Evolutionary conservation across 768 basidiomycete genomes (phyloP), one percentile per base, ranked within the genome.

Genomic region (Podaxis sp.): DNA sequence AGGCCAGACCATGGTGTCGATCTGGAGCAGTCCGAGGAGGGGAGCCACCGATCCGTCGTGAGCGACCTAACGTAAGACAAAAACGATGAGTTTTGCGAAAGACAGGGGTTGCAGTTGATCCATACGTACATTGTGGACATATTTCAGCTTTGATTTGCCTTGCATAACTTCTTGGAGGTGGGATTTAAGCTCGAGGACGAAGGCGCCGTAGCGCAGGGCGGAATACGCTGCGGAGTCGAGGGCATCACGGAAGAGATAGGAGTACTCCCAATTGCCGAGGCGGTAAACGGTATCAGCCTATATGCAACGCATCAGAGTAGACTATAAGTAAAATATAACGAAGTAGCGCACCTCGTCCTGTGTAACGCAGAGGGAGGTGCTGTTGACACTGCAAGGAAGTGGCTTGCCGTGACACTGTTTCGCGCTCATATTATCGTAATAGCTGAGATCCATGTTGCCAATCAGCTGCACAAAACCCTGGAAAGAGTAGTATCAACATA

Each of bases 181-280:
- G 0, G 68, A 68, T 64, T 74, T 75, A 21, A 82, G 67, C 61
- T 83, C 81, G 2, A 81, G 70, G 44, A 79, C 67, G 76, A 76
- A 83, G 1, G 73, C 79, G 0, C 82, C 82, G 47, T 77, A 82
- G 59, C 70, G 72, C n/a, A 80, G 65, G 1, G 77, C 71, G 11
- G 79, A 66, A 54, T 80, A 82, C 57, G 74, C 64, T 0, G 79
- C 69, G 1, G 81, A 79, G 7, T 74, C 69, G 27, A 77, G 75
- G 0, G 79, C 79, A 53, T 80, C 79, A 1, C 81, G 74, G 67
- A 67, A 82, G 27, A 77, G 71, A 75, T 75, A 87, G 60, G 74
- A 81, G 61, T 86, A 85, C 67, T 86, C 84, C 82, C 83, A 86
- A 61, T 83, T 82, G 0, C 83, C 84, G 4, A 84, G 74, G 18